These are phyloP conservation scores for Sarocladium brachiariae DNA, from an alignment of 2,329 filamentous ascomycete species.

Conservation along the genomic window DNA sequence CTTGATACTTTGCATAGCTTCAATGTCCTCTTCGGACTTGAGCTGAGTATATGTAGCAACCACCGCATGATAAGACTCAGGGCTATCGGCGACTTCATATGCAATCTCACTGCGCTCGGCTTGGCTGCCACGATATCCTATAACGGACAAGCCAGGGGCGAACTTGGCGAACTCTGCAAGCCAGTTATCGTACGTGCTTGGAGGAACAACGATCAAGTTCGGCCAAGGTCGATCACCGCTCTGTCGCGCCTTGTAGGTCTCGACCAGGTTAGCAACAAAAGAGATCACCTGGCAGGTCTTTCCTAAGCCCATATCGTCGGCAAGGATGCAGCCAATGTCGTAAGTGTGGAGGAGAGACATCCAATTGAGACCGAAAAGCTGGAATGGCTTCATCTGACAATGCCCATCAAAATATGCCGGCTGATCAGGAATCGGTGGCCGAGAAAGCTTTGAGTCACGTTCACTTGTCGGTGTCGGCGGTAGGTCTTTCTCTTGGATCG, in stretches of 20 bases:
- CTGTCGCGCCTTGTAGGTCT: conserved; percentile 41
- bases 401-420: conserved; percentile 71
- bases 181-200: conserved; percentile 95
- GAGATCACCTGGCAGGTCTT: conserved; percentile 97
- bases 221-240: conserved; percentile 46
- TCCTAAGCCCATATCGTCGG: conserved; percentile 94
- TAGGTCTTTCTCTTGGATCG: conserved; percentile 26
- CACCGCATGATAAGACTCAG: conserved; percentile 58
- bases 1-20: conserved; percentile 40
- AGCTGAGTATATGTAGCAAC: conserved; percentile 56
- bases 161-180: conserved; percentile 83
- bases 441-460: conserved; percentile 25
- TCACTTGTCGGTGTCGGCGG: conserved; percentile 37
- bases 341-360: conserved; percentile 75
- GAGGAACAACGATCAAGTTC: conserved; percentile 82
- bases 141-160: conserved; percentile 69
- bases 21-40: conserved; percentile 41
- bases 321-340: conserved; percentile 79
- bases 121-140: conserved; percentile 62
- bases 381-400: conserved; percentile 82
- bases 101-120: conserved; percentile 61
- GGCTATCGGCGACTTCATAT: conserved; percentile 55
- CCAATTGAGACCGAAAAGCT: conserved; percentile 94
- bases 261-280: conserved; percentile 76
- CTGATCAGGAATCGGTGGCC: conserved; percentile 50